phyloP scores from a whole-genome alignment of 805 yeast genomes.

The Suhomyces prunicola region DNA sequence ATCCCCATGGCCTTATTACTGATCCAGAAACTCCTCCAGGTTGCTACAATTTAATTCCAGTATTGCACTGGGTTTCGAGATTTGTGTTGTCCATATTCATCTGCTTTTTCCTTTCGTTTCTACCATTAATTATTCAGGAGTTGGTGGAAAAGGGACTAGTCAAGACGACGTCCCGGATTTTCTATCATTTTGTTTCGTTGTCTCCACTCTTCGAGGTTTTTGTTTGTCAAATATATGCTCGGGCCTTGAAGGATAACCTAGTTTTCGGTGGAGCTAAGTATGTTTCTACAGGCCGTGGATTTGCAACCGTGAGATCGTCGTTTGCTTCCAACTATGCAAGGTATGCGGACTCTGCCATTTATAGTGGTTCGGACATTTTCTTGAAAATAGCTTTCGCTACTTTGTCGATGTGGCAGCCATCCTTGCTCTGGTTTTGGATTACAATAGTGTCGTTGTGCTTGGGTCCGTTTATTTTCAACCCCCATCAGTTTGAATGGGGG shows the following conservation, averaged over 20 bases:
- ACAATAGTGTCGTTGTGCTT: slow-evolving; percentile 44
- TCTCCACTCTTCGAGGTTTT: slow-evolving; percentile 94
- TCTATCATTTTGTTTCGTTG: slow-evolving; percentile 73
- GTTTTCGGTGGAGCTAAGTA: slow-evolving; percentile 91
- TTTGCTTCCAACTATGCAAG: slow-evolving; percentile 71
- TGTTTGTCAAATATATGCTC: slow-evolving; percentile 89
- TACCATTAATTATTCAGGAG: slow-evolving; percentile 86
- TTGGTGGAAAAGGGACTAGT: slow-evolving; percentile 78
- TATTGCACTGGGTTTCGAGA: slow-evolving; percentile 84
- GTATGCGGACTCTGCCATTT: slow-evolving; percentile 73
- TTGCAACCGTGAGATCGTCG: slow-evolving; percentile 79
- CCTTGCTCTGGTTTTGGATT: slow-evolving; percentile 60
- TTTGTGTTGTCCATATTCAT: slow-evolving; percentile 88
- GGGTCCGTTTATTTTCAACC: slow-evolving; percentile 53
- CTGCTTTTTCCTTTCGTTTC: slow-evolving; percentile 87
- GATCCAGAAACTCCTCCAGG: slow-evolving; percentile 76
- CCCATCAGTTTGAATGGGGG: slow-evolving; percentile 49
- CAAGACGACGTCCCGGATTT: slow-evolving; percentile 67
- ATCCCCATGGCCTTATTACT: slow-evolving; percentile 65
- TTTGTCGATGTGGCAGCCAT: slow-evolving; percentile 76
- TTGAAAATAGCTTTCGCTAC: slow-evolving; percentile 73
- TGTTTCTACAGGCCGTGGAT: slow-evolving; percentile 90
- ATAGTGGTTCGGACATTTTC: slow-evolving; percentile 69
- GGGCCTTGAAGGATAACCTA: slow-evolving; percentile 69
- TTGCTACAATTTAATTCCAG: slow-evolving; percentile 82